These are phyloP conservation scores for Psophocarpus tetragonolobus DNA, from an alignment of 306 rosid genomes.

Conservation along the genomic window DNA sequence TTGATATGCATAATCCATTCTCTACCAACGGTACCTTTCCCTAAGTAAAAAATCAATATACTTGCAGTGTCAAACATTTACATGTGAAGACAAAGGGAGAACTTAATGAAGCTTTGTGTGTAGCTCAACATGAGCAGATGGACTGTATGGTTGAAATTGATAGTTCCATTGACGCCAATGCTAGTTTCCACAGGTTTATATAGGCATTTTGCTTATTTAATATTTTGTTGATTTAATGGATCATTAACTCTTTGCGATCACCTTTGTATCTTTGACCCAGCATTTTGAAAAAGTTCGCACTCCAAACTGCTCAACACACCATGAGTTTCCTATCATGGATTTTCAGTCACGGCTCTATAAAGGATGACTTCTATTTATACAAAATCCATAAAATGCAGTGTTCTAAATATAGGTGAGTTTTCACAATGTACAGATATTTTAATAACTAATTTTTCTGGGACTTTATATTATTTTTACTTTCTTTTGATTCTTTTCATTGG, in stretches of 20 bases:
- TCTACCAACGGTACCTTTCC: constrained; percentile 24
- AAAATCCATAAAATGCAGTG: constrained; percentile 61
- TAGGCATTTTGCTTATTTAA: constrained; percentile 32
- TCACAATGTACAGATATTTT: neutral
- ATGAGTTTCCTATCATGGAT: constrained; percentile 44
- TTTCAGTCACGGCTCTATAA: constrained; percentile 38
- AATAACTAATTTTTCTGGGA: neutral
- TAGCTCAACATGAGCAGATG: constrained; percentile 53
- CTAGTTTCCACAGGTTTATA: constrained; percentile 83
- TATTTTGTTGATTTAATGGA: constrained; percentile 19
- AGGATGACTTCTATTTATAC: constrained; percentile 41
- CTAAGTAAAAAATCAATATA: constrained; percentile 36
- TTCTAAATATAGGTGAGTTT: constrained; percentile 67
- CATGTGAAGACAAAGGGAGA: constrained; percentile 70
- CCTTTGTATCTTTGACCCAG: constrained; percentile 45
- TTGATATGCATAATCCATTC: constrained; percentile 19
- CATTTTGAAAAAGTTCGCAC: constrained; percentile 54
- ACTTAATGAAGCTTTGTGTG: constrained; percentile 63
- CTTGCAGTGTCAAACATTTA: constrained; percentile 76
- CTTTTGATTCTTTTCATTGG: constrained; percentile 14
- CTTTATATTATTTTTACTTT: no score
- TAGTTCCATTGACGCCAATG: constrained; percentile 78
- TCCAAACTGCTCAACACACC: constrained; percentile 61
- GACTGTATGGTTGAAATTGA: constrained; percentile 80
- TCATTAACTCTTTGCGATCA: constrained; percentile 37